Base-by-base conservation (phyloP, 257 asterid species). In the Dorcoceras hygrometricum region DNA sequence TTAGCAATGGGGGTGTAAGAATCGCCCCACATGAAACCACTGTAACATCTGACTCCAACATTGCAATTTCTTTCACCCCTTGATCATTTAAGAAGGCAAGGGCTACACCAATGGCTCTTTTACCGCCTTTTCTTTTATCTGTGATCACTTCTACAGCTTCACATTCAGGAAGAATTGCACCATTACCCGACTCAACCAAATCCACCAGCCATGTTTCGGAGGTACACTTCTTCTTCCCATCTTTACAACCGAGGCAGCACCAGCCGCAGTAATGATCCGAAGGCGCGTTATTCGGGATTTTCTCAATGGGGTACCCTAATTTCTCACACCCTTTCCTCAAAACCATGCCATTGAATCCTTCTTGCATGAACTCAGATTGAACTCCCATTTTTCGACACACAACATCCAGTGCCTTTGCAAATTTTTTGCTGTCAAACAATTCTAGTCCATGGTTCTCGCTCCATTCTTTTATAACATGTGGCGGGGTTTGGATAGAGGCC, bases 11-110 rank as follows among this genome's bases (percentile, higher is more conserved):
- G 0, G 97, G 98, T 0, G 98, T 92, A 62, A 79, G 68, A 8
- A 89, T 76, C 28, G 98, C 98, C 0, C 98, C 98, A 57, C 96
- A 86, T 0, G 98, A 89, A 2, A 77, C 78, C 39, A 92, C 77
- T 0, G 86, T 88, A 60, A 74, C 91, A 31, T 71, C 63, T 5
- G 97, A 75, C 77, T 92, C 88, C 34, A 82, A 84, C 20, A 86
- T 27, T 36, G 78, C 86, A 0, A 75, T 25, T 73, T 86, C 86
- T 39, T 67, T 70, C 23, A 1, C 36, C 22, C 91, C 90, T 3
- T 67, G 71, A 25, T 65, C n/a, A 3, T 60, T 70, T 28, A 24
- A 46, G 75, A 77, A 89, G 23, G 23, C 50, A 58, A 89, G 87
- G 1, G 75, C 62, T 29, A 92, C 91, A 2, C 98, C 97, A 1